Evolutionary conservation across 176 grass and related monocot species (phyloP), one percentile per base, ranked within the genome.

Genomic region (Ananas comosus): DNA sequence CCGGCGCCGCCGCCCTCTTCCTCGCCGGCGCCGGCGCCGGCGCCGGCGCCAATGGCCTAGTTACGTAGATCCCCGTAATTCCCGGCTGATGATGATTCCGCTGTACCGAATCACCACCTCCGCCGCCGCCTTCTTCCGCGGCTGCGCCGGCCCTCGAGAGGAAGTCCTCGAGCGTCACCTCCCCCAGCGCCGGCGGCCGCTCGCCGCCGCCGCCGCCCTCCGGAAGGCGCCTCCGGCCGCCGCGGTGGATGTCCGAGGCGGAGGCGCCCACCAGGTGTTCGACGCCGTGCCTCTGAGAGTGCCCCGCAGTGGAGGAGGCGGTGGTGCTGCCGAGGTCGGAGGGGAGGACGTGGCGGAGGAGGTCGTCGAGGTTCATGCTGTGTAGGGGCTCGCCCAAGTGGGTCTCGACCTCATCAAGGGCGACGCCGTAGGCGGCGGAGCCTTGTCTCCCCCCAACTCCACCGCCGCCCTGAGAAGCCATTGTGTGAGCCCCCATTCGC

Each of bases 311-410:
- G 14, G 53, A 58, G 12, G 13, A 6, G 6, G 13, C 53, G 4
- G 13, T 2, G 4, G 13, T 2, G 53, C 14, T 0, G 53, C 53
- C 13, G 53, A 58, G 53, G 53, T n/a, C 53, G 9, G 13, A 6
- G 3, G 74, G 74, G 52, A 77, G 54, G 9, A 77, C 65, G 17
- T 33, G 53, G 27, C 65, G n/a, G 51, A 68, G 65, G 64, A 77
- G 74, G 14, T 77, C 74, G 9, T 77, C 74, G 4, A 77, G 52
- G 74, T 77, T 77, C 65, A 69, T 69, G 65, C 74, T 77, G 65
- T 58, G 51, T 12, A 77, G 25, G 51, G 74, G 74, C 74, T 68
- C 74, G 9, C 65, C 65, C 18, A 77, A 22, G 65, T 77, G 74
- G 74, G 52, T 56, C 65, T 77, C 29, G 19, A 77, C 74, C 33